These are phyloP conservation scores for Cercospora sp. DNA, from an alignment of 2,329 filamentous ascomycete species.

Conservation along the genomic window DNA sequence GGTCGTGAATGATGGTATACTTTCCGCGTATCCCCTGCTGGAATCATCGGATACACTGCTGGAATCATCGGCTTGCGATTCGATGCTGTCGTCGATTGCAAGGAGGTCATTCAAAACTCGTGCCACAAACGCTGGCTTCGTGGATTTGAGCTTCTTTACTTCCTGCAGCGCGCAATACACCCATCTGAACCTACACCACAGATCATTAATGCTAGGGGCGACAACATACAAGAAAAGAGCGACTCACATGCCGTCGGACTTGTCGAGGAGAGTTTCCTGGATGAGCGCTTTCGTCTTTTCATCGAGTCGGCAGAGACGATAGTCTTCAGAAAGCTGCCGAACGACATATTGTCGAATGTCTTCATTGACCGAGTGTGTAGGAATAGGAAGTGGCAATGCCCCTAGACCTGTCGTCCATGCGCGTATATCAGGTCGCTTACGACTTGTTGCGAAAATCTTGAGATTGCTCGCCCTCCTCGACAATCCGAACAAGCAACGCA, in stretches of 20 bases:
- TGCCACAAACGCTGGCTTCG: too few species aligned
- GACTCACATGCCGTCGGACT: slow-evolving; percentile 29
- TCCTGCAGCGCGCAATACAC: slow-evolving; percentile 16
- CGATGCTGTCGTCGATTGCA: too few species aligned
- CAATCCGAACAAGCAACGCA: slow-evolving; percentile 18
- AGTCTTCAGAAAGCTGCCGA: slow-evolving; percentile 18
- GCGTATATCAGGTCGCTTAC: slow-evolving; percentile 20
- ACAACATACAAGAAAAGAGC: background rate
- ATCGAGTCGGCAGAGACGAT: slow-evolving; percentile 8
- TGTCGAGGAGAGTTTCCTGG: slow-evolving; percentile 17
- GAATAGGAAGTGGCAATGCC: slow-evolving; percentile 8
- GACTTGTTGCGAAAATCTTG: slow-evolving; percentile 26
- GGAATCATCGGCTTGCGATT: too few species aligned
- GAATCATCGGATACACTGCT: too few species aligned
- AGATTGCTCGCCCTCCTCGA: slow-evolving; percentile 18
- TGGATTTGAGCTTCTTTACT: too few species aligned
- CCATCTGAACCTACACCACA: slow-evolving; percentile 21
- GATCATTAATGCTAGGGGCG: background rate
- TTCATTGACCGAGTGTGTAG: slow-evolving; percentile 6
- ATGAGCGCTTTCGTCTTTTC: slow-evolving; percentile 17
- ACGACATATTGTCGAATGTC: slow-evolving; percentile 24
- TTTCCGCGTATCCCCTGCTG: too few species aligned
- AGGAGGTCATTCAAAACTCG: too few species aligned
- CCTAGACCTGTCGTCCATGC: slow-evolving; percentile 14
- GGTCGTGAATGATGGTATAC: background rate